Evolutionary conservation across 805 yeast genomes (phyloP).

Genomic region (Lachancea dasiensis): DNA sequence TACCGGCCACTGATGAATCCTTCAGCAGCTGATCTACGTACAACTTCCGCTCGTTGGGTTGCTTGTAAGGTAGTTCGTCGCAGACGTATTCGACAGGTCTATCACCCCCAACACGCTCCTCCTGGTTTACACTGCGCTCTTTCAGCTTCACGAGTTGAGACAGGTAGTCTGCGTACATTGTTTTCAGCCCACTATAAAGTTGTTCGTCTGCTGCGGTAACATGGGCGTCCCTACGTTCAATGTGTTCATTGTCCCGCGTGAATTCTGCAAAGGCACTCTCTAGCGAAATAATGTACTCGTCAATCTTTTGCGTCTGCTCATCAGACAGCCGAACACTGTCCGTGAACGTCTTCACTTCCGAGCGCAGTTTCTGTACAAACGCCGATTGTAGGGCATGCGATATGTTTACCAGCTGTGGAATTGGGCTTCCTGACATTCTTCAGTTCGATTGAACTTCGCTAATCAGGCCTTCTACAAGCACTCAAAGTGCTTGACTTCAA

Average conservation of each 20-base stretch:
- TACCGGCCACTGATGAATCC: slow-evolving; percentile 6
- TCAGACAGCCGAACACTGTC: slow-evolving; percentile 12
- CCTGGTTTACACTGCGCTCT: slow-evolving; percentile 6
- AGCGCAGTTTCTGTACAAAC: slow-evolving; percentile 25
- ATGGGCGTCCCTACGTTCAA: slow-evolving; percentile 17
- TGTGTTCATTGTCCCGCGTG: slow-evolving; percentile 26
- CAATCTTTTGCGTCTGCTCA: slow-evolving; percentile 16
- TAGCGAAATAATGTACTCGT: slow-evolving; percentile 21
- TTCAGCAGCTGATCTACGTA: slow-evolving; percentile 17
- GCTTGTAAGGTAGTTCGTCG: slow-evolving; percentile 22
- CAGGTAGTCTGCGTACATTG: slow-evolving; percentile 30
- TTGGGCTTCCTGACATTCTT: slow-evolving; percentile 14
- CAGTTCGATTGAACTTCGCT: not conserved
- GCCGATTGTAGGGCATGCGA: slow-evolving; percentile 28
- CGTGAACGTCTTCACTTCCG: slow-evolving; percentile 21
- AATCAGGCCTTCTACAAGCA: slow-evolving; percentile 1
- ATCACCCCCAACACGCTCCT: slow-evolving; percentile 11
- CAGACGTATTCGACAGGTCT: slow-evolving; percentile 17
- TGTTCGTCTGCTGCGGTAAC: slow-evolving; percentile 27
- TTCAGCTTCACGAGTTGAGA: slow-evolving; percentile 20
- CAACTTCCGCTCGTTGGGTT: slow-evolving; percentile 24
- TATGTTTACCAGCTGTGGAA: slow-evolving; percentile 30
- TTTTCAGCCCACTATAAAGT: slow-evolving; percentile 25
- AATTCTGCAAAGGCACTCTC: slow-evolving; percentile 21
- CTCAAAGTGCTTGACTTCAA: slow-evolving; percentile 1